These are phyloP conservation scores for Botrytis byssoidea DNA, from an alignment of 2,329 filamentous ascomycete genomes.

Conservation along the genomic window DNA sequence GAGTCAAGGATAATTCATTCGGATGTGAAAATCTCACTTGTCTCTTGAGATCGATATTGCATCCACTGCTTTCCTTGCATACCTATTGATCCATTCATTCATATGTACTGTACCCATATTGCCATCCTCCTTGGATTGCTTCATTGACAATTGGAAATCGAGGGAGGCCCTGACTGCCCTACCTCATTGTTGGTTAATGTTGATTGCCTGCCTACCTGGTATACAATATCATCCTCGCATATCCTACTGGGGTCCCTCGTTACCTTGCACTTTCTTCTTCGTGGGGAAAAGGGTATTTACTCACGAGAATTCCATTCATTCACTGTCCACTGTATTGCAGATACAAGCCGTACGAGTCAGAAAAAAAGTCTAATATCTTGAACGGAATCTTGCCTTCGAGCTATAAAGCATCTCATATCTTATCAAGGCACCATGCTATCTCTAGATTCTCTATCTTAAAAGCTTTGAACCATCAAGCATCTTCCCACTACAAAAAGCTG, in stretches of 20 bases:
- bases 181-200: slow-evolving; percentile 2
- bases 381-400: neutral
- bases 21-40: slow-evolving; percentile 1
- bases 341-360: slow-evolving; percentile 8
- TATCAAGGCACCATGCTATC: slow-evolving; percentile 10
- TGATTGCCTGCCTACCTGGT: slow-evolving; percentile 6
- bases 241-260: slow-evolving; percentile 10
- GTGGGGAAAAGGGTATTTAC: slow-evolving; percentile 13
- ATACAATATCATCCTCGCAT: slow-evolving; percentile 15
- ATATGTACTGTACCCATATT: neutral
- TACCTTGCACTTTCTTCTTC: slow-evolving; percentile 18
- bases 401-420: slow-evolving; percentile 8
- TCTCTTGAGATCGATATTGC: neutral
- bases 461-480: slow-evolving; percentile 17
- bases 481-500: neutral
- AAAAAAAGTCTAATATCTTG: slow-evolving; percentile 2
- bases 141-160: neutral
- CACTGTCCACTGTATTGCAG: neutral
- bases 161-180: neutral
- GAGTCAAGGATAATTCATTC: neutral
- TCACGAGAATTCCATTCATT: slow-evolving; percentile 12
- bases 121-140: slow-evolving; percentile 5
- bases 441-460: neutral
- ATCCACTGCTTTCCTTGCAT: neutral
- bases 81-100: neutral